Evolutionary conservation across 2,329 filamentous ascomycete genomes (phyloP), one percentile per base, ranked within the genome.

Genomic region (Neofusicoccum umdonicola): DNA sequence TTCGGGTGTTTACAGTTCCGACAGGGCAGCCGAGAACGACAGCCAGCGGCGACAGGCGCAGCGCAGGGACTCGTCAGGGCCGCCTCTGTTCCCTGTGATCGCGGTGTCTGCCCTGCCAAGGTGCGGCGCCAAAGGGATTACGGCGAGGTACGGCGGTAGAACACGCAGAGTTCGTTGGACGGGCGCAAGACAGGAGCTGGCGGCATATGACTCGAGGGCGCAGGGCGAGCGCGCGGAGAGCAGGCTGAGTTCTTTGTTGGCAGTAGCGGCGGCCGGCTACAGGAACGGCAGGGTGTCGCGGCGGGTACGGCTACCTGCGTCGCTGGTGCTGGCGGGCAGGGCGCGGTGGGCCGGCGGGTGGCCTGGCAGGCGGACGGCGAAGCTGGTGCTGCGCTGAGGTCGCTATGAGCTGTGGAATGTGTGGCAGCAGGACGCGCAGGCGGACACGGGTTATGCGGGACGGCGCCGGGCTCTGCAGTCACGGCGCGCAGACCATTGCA

Each of bases 401-500:
- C 31, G 51, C 37, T 27, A 19, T 34, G 12, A 17, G 54, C 54
- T 41, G 54, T n/a, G 54, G 54, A 57, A 57, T 57, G 54, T 58
- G 39, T 39, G 54, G 44, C 52, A 42, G 52, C 51, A 27, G 51
- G 17, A 56, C 51, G 50, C 50, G 35, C 54, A 58, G 52, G 39
- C 54, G 54, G 54, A 39, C 7, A 17, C 54, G 54, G 39, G 54
- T 31, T 27, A 8, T 34, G 54, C 35, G 54, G 54, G 39, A 58
- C 54, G 34, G 54, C 37, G 54, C 54, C 54, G 27, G 39, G 19
- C 22, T 58, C 54, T 45, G 54, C 54, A 45, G 7, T 45, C 39
- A 58, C 19, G 54, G 54, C 54, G 39, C 54, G 39, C 22, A 12
- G 54, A 58, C 54, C 39, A 58, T 58, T 44, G 54, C 52, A 22